These are phyloP conservation scores for Fabrea salina DNA, from an alignment of 169 alveolate genomes.

Conservation along the genomic window DNA sequence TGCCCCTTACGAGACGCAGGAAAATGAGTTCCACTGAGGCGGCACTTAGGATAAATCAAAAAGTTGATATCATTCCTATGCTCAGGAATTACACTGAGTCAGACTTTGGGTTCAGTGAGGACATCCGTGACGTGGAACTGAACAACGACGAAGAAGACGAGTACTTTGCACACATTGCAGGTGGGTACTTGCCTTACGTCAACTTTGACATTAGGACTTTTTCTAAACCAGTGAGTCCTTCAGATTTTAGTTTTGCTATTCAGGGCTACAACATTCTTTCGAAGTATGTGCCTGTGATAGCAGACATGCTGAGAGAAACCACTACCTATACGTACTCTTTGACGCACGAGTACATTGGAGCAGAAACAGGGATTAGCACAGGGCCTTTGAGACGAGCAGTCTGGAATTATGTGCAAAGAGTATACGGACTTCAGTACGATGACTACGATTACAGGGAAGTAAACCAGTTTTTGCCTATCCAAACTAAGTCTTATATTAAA, in stretches of 20 bases:
- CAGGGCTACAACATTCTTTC: neutral
- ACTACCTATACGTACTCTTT: neutral
- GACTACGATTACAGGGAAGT: conserved; percentile 26
- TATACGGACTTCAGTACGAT: conserved; percentile 24
- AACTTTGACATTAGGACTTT: neutral
- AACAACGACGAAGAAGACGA: conserved; percentile 14
- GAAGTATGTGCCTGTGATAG: conserved; percentile 1
- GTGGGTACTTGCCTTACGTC: conserved; percentile 21
- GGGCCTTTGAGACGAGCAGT: conserved; percentile 26
- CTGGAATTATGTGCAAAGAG: conserved; percentile 25
- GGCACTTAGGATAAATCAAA: neutral
- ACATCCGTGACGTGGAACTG: neutral
- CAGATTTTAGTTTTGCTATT: conserved; percentile 12
- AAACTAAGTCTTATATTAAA: conserved; percentile 19
- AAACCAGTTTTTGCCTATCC: neutral
- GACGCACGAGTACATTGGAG: conserved; percentile 1
- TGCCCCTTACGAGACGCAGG: neutral
- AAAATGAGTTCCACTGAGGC: neutral
- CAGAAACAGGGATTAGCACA: neutral
- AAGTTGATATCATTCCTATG: neutral
- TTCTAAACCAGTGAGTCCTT: neutral
- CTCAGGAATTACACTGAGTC: neutral
- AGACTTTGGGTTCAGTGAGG: neutral
- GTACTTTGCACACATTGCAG: neutral
- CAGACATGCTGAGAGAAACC: neutral